These are phyloP conservation scores for Calcarisporium arbuscula DNA, from an alignment of 2,329 filamentous ascomycete species.

Conservation along the genomic window DNA sequence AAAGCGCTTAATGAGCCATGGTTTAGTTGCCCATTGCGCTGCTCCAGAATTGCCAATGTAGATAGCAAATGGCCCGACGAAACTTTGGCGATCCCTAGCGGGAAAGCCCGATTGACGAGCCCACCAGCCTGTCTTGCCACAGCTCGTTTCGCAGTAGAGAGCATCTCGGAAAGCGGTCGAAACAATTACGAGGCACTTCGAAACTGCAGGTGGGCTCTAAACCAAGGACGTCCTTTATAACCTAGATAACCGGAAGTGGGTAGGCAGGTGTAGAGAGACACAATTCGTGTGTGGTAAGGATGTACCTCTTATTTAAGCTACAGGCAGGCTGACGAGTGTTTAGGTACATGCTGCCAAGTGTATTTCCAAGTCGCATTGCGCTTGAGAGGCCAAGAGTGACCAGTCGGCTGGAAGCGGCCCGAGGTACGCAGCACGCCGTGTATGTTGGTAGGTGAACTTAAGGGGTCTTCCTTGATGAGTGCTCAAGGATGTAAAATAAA, in stretches of 20 bases:
- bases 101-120: conserved; percentile 13
- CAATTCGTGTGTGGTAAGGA: too few relatives aligned
- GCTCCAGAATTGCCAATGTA: conserved; percentile 86
- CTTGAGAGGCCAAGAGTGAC: conserved; percentile 2
- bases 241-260: too few relatives aligned
- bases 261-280: too few relatives aligned
- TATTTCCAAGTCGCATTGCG: too few relatives aligned
- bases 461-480: too few relatives aligned
- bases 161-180: conserved; percentile 20
- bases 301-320: too few relatives aligned
- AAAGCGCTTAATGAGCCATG: conserved; percentile 76
- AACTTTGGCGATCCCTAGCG: not conserved
- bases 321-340: not conserved
- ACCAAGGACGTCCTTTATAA: not conserved
- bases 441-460: too few relatives aligned
- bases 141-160: conserved; percentile 22
- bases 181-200: too few relatives aligned
- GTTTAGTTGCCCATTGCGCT: conserved; percentile 83
- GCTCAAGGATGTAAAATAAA: too few relatives aligned
- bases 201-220: not conserved
- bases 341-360: not conserved
- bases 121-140: conserved; percentile 19
- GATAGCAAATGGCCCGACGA: conserved; percentile 55
- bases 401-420: conserved; percentile 20
- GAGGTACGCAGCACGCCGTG: too few relatives aligned